Base-by-base conservation (phyloP, 2,329 filamentous ascomycete species). In the Pyricularia pennisetigena region DNA sequence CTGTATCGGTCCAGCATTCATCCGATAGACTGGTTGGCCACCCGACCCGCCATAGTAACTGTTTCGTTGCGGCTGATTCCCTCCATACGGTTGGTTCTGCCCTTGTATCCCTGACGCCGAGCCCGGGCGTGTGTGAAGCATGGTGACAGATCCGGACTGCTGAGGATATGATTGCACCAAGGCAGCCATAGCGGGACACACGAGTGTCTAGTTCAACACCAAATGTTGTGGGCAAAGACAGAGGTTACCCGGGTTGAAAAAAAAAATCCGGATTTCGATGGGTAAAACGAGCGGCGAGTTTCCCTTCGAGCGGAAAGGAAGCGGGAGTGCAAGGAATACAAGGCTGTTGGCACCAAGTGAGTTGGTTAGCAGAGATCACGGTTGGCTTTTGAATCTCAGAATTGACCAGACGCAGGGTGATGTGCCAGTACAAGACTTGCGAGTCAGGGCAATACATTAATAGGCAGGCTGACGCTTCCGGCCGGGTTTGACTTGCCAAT, bases 131-230 rank as follows among this genome's bases (percentile, higher is more conserved):
- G 89, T 86, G 78, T 93, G 90, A 75, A 94, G 88, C 85, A 93
- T 90, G 72, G 89, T 89, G 74, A 88, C 85, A 73, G 90, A 88
- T 78, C 85, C 84, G 75, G 88, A 88, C 79, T 92, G 90, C 81
- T 92, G 89, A 75, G 91, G 87, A 77, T 91, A 91, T 70, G 90
- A 88, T 81, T 94, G 92, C 76, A 94, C 90, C 83, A 94, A 84
- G 79, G 91, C 90, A 83, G 91, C 91, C 92, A 95, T 94, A 78
- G 77, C 90, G 83, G 65, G 66, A 69, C 24, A 64, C 35, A 24
- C 14, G 4, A 32, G 64, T 65, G 24, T n/a, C 23, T 12, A 9
- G 7, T 16, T 65, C n/a, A 65, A 66, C 61, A 59, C 54, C 49
- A 32, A 16, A 23, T 65, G 28, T 76, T 76, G 72, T 72, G 71